These are phyloP conservation scores for Rhodotorula kratochvilovae DNA, from an alignment of 768 basidiomycete genomes.

Conservation along the genomic window DNA sequence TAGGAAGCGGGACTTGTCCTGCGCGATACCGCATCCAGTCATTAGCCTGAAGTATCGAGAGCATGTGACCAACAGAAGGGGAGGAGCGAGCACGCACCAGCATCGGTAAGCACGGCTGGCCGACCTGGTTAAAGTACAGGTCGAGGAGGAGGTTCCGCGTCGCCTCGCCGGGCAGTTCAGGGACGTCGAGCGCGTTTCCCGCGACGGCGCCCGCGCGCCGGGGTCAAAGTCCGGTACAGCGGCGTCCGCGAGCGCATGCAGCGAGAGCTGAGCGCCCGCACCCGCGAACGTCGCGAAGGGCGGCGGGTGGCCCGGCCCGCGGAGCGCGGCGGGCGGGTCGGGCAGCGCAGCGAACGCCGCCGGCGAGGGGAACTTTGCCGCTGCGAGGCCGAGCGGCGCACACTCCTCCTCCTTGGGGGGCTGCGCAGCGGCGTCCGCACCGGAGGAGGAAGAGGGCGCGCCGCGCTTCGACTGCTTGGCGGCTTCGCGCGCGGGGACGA, in stretches of 20 bases:
- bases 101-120: constrained; percentile 34
- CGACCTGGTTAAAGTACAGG: constrained; percentile 35
- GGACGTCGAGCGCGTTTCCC: background rate
- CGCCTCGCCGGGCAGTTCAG: constrained; percentile 12
- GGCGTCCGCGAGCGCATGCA: background rate
- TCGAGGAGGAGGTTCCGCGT: constrained; percentile 27
- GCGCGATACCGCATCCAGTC: background rate
- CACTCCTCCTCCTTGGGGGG: background rate
- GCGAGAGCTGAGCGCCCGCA: background rate
- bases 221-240: background rate
- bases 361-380: too few relatives aligned
- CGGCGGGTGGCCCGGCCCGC: background rate
- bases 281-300: background rate
- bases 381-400: too few relatives aligned
- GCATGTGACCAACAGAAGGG: too few relatives aligned
- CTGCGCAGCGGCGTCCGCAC: background rate
- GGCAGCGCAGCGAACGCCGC: too few relatives aligned
- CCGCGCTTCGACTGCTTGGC: background rate
- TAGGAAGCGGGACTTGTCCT: constrained; percentile 34
- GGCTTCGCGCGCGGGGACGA: background rate
- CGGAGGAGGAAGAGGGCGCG: too few relatives aligned
- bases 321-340: too few relatives aligned
- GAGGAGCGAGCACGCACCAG: constrained; percentile 16
- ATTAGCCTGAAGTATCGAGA: background rate
- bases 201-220: background rate